A percentile compares a stretch with the other conserved stretches of the same genome.
Evolutionary conservation across 495 filamentous ascomycete species (phyloP).

Genomic region (Podospora sp.): DNA sequence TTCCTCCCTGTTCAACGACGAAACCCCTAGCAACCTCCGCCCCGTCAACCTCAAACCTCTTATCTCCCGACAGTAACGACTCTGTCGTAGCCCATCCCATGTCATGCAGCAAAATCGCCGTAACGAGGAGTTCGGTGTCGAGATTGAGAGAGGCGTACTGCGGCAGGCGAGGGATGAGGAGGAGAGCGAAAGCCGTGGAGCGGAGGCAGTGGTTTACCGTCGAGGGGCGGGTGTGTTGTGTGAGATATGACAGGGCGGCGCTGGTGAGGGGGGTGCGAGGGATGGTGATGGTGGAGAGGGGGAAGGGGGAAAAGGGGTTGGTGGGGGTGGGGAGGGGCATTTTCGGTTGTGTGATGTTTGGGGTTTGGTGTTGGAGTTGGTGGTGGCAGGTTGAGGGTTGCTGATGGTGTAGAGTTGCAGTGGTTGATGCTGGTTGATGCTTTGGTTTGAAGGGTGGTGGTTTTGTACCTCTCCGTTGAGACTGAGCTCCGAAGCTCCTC

Average conservation of each 20-base stretch:
- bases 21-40: conserved; percentile 1
- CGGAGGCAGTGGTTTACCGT: conserved; percentile 13
- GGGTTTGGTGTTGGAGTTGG: too few species aligned
- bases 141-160: not conserved
- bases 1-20: not conserved
- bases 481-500: too few species aligned
- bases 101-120: conserved; percentile 7
- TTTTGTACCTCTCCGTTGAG: too few species aligned
- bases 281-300: not conserved
- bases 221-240: not conserved
- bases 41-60: conserved; percentile 2
- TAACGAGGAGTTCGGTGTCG: conserved; percentile 7
- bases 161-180: conserved; percentile 6
- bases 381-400: too few species aligned
- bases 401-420: too few species aligned
- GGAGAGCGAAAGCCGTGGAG: conserved; percentile 11
- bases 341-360: not conserved
- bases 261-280: not conserved
- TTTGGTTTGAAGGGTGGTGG: too few species aligned
- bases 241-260: not conserved
- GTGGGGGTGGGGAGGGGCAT: not conserved
- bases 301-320: conserved; percentile 7
- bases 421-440: too few species aligned
- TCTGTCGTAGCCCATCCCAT: conserved; percentile 7
- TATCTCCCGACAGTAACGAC: not conserved